These are phyloP conservation scores for Penicillium olsonii DNA, from an alignment of 2,329 filamentous ascomycete species.

Conservation along the genomic window DNA sequence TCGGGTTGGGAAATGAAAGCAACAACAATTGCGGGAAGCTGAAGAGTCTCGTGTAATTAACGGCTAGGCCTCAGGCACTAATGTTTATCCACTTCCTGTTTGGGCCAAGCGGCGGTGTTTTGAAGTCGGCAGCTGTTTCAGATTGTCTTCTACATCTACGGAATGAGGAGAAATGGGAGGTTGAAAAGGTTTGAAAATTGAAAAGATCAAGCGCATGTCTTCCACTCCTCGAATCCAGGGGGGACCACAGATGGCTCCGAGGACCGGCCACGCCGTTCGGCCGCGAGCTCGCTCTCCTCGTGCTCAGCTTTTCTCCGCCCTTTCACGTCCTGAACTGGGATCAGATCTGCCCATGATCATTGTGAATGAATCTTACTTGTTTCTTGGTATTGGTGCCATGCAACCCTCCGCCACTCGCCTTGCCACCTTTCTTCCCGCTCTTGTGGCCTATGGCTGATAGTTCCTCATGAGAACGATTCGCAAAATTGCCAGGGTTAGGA, in stretches of 20 bases:
- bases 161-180: too few species aligned
- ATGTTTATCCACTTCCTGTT: slow-evolving; percentile 22
- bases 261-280: slow-evolving; percentile 5
- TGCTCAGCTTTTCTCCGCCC: slow-evolving; percentile 17
- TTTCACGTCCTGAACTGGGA: slow-evolving; percentile 8
- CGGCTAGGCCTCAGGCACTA: slow-evolving; percentile 18
- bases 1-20: background rate
- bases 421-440: slow-evolving; percentile 31
- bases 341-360: background rate
- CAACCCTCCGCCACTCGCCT: slow-evolving; percentile 29
- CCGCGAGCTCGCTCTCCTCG: slow-evolving; percentile 10
- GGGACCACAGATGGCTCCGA: slow-evolving; percentile 22
- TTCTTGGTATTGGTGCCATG: slow-evolving; percentile 32
- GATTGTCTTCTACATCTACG: background rate
- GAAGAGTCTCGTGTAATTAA: slow-evolving; percentile 6
- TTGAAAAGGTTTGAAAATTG: too few species aligned
- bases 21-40: slow-evolving; percentile 19
- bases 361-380: slow-evolving; percentile 21
- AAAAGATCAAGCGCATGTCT: slow-evolving; percentile 11
- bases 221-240: slow-evolving; percentile 25
- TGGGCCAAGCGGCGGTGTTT: slow-evolving; percentile 12
- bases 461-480: slow-evolving; percentile 31
- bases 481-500: slow-evolving; percentile 39
- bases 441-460: slow-evolving; percentile 27
- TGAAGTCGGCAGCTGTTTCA: background rate